Evolutionary conservation across 495 filamentous ascomycete species (phyloP).

Genomic region (Delitschia confertaspora): DNA sequence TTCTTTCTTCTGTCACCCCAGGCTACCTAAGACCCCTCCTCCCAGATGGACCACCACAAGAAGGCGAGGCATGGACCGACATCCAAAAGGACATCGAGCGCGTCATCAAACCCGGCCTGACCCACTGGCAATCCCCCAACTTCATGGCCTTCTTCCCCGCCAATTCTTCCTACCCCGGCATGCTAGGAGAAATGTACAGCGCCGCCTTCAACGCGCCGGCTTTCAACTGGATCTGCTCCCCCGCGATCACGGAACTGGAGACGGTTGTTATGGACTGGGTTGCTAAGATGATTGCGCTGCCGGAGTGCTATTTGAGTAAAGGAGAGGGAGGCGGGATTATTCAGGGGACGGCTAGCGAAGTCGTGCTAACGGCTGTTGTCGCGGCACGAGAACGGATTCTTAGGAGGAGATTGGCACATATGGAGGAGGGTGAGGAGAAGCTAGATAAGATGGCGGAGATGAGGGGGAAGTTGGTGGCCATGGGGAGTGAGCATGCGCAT

Average conservation of each 20-base stretch:
- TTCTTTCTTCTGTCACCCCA: constrained; percentile 69
- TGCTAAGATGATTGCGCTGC: constrained; percentile 62
- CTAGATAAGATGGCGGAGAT: constrained; percentile 59
- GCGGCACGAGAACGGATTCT: constrained; percentile 68
- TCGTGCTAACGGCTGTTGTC: constrained; percentile 77
- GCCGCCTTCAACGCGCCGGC: constrained; percentile 80
- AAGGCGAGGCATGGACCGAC: constrained; percentile 66
- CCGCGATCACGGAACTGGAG: constrained; percentile 92
- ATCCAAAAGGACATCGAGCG: constrained; percentile 81
- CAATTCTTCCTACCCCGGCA: constrained; percentile 68
- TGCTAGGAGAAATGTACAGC: constrained; percentile 89
- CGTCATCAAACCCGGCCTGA: constrained; percentile 89
- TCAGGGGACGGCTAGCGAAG: constrained; percentile 87
- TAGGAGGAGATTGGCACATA: constrained; percentile 12
- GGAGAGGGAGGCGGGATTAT: constrained; percentile 85
- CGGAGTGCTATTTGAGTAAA: constrained; percentile 65
- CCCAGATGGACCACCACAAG: constrained; percentile 59
- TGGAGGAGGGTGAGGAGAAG: constrained; percentile 43
- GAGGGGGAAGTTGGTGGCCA: constrained; percentile 64
- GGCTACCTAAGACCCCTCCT: constrained; percentile 80
- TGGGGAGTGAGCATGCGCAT: constrained; percentile 73
- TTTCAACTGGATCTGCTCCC: constrained; percentile 96
- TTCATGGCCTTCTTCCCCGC: constrained; percentile 97
- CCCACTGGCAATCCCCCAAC: constrained; percentile 90
- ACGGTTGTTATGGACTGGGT: constrained; percentile 93